Percentiles rank a stretch among this genome's conserved stretches.
These are phyloP conservation scores for Dendryphion nanum DNA, from an alignment of 2,329 filamentous ascomycete species.

Conservation along the genomic window DNA sequence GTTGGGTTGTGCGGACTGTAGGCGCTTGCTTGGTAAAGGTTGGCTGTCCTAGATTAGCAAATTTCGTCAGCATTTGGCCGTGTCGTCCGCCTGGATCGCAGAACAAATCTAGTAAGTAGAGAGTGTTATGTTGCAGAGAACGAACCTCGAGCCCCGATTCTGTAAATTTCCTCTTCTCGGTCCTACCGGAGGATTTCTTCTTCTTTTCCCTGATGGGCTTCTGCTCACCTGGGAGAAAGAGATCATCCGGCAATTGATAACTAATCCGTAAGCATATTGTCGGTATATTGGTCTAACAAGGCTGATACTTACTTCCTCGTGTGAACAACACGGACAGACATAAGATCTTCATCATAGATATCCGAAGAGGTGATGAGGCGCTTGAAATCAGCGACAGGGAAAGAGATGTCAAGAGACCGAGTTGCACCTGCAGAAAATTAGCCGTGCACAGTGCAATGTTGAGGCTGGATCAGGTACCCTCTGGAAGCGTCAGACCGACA, in stretches of 20 bases:
- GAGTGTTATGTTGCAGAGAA: slow-evolving; percentile 19
- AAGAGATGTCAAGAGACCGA: slow-evolving; percentile 74
- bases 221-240: slow-evolving; percentile 77
- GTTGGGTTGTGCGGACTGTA: slow-evolving; percentile 28
- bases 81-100: slow-evolving; percentile 18
- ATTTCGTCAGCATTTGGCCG: slow-evolving; percentile 32
- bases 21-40: slow-evolving; percentile 32
- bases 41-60: slow-evolving; percentile 39
- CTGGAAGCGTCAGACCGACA: slow-evolving; percentile 77
- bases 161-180: slow-evolving; percentile 44
- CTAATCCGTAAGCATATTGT: slow-evolving; percentile 48
- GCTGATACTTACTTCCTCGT: slow-evolving; percentile 70
- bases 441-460: not conserved
- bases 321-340: slow-evolving; percentile 78
- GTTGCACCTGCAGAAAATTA: slow-evolving; percentile 50
- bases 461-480: slow-evolving; percentile 56
- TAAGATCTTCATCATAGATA: slow-evolving; percentile 71
- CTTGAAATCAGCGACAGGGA: slow-evolving; percentile 84
- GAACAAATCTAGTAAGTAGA: slow-evolving; percentile 17
- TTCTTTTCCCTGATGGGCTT: slow-evolving; percentile 44
- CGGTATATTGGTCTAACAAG: not conserved
- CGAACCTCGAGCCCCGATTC: slow-evolving; percentile 49
- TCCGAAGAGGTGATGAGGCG: slow-evolving; percentile 73
- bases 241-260: slow-evolving; percentile 82
- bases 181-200: slow-evolving; percentile 25